Evolutionary conservation across 164 flowering plant species (phyloP).

Genomic region (Buxus sempervirens): DNA sequence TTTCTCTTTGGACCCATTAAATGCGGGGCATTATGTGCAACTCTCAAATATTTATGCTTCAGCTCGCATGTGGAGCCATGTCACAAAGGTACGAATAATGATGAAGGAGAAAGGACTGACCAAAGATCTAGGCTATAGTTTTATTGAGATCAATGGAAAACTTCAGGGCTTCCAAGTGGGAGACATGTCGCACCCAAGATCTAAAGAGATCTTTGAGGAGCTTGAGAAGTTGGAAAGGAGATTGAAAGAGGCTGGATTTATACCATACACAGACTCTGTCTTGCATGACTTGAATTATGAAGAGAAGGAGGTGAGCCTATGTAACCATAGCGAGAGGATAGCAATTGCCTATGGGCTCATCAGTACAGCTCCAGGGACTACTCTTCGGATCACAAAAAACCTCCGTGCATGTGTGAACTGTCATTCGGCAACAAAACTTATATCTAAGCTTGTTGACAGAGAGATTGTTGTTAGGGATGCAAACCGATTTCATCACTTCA

Average conservation of each 20-base stretch:
- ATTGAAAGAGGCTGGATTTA: slow-evolving; percentile 44
- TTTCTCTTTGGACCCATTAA: slow-evolving; percentile 44
- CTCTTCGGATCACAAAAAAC: slow-evolving; percentile 45
- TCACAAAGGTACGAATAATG: slow-evolving; percentile 32
- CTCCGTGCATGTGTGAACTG: slow-evolving; percentile 49
- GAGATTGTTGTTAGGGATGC: slow-evolving; percentile 46
- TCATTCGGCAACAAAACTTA: slow-evolving; percentile 44
- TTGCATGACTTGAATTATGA: slow-evolving; percentile 43
- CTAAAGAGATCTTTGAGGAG: slow-evolving; percentile 33
- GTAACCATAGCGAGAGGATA: slow-evolving; percentile 47
- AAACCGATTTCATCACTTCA: slow-evolving; percentile 46
- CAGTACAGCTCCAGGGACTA: slow-evolving; percentile 38
- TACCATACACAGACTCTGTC: slow-evolving; percentile 38
- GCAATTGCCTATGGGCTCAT: slow-evolving; percentile 48
- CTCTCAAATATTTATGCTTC: slow-evolving; percentile 65
- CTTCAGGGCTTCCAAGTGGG: slow-evolving; percentile 42
- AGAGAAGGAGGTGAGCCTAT: slow-evolving; percentile 33
- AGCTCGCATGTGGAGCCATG: slow-evolving; percentile 42
- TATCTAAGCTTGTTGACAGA: slow-evolving; percentile 37
- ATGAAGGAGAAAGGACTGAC: slow-evolving; percentile 45
- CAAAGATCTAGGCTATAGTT: slow-evolving; percentile 51
- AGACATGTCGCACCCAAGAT: slow-evolving; percentile 43
- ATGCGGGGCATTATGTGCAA: slow-evolving; percentile 56
- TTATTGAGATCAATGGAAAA: slow-evolving; percentile 46
- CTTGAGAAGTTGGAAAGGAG: slow-evolving; percentile 38